These are phyloP conservation scores for Cercospora beticola DNA, from an alignment of 2,329 filamentous ascomycete species.

Conservation along the genomic window DNA sequence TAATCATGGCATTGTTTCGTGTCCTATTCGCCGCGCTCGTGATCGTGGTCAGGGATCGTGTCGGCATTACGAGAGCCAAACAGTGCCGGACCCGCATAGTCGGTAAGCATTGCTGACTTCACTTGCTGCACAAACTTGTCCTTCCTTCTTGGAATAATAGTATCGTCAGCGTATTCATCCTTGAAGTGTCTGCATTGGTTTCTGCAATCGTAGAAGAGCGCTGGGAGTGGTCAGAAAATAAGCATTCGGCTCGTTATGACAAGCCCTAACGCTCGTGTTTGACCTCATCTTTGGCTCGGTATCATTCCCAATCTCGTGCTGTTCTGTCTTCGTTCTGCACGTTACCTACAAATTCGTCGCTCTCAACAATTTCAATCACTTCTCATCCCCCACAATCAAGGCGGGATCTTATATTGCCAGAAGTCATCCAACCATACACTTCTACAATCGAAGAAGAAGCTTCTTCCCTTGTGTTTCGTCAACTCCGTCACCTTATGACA, in stretches of 20 bases:
- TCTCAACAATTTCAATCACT: too few species aligned
- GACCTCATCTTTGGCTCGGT: too few species aligned
- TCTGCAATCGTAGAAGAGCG: background rate
- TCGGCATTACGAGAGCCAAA: background rate
- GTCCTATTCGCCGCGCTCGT: background rate
- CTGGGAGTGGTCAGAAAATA: background rate
- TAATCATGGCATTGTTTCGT: background rate
- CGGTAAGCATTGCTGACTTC: background rate
- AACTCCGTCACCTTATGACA: background rate
- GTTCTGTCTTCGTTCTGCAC: too few species aligned
- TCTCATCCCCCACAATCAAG: background rate
- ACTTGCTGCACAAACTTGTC: background rate
- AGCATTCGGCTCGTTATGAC: background rate
- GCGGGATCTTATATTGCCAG: background rate
- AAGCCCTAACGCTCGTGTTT: background rate
- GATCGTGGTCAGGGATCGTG: background rate
- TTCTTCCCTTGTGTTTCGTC: background rate
- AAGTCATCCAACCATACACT: background rate
- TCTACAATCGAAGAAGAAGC: conserved; percentile 4
- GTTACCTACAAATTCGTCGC: too few species aligned
- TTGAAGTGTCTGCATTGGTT: background rate
- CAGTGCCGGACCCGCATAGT: background rate
- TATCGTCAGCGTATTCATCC: background rate
- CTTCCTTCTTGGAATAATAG: background rate
- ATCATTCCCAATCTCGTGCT: too few species aligned